Percentiles rank a stretch among this genome's conserved stretches.
phyloP scores from a whole-genome alignment of 1,139 yeast genomes.

The Arxiozyma heterogenica region DNA sequence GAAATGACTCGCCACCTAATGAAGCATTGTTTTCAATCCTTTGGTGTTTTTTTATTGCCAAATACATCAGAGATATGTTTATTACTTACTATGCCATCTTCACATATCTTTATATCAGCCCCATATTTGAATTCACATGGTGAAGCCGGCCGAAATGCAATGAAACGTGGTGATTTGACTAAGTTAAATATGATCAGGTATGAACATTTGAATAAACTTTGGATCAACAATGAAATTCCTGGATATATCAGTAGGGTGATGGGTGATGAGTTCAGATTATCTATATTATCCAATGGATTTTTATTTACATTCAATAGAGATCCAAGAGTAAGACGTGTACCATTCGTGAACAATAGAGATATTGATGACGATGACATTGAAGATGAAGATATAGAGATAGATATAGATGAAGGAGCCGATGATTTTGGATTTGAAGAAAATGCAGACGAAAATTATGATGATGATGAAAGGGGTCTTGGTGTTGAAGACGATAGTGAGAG shows the following conservation, averaged over 20 bases:
- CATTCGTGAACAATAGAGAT: conserved; percentile 12
- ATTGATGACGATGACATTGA: conserved; percentile 19
- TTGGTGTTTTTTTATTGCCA: conserved; percentile 42
- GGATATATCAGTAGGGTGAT: conserved; percentile 33
- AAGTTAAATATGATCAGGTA: conserved; percentile 45
- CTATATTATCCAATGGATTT: conserved; percentile 27
- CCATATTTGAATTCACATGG: conserved; percentile 70
- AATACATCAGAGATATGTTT: conserved; percentile 34
- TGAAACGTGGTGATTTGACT: conserved; percentile 47
- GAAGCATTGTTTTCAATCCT: conserved; percentile 28
- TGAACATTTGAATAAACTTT: conserved; percentile 45
- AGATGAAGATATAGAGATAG: conserved; percentile 4
- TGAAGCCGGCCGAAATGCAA: conserved; percentile 50
- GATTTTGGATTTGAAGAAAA: conserved; percentile 1
- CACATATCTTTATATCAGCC: conserved; percentile 39
- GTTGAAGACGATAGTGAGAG: conserved; percentile 12
- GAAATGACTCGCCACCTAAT: conserved; percentile 32
- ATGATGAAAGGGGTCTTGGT: conserved; percentile 8
- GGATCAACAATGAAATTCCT: conserved; percentile 50
- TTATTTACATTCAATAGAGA: conserved; percentile 25
- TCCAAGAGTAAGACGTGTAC: conserved; percentile 21
- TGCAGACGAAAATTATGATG: conserved; percentile 16
- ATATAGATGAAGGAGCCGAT: conserved; percentile 8
- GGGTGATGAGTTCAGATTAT: conserved; percentile 31
- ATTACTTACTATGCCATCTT: conserved; percentile 31